Conservation (phyloP, 345 rosid species). For the Kandelia obovata region DNA sequence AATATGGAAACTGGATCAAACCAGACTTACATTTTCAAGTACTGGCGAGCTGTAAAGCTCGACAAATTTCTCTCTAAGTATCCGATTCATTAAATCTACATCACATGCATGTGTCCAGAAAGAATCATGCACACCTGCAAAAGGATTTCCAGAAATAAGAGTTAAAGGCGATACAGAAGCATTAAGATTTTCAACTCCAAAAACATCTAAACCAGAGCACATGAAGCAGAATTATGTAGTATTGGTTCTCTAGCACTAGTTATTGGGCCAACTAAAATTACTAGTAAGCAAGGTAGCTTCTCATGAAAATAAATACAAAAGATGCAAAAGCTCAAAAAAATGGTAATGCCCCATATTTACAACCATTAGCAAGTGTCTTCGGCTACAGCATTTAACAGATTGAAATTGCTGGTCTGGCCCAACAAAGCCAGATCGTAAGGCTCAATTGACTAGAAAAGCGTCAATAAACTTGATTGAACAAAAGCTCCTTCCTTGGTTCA, state of each 20-base stretch:
- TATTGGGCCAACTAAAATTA: neutral
- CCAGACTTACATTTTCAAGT: slow-evolving; percentile 82
- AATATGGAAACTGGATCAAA: slow-evolving; percentile 5
- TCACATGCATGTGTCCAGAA: slow-evolving; percentile 99
- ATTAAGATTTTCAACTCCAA: neutral
- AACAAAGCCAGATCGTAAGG: neutral
- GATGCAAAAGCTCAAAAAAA: neutral
- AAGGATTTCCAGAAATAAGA: slow-evolving; percentile 7
- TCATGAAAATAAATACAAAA: neutral
- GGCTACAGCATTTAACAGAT: neutral
- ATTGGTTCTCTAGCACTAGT: neutral
- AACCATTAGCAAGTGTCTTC: neutral
- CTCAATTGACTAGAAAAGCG: no score
- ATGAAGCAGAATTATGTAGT: neutral
- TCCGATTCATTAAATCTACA: slow-evolving; percentile 83
- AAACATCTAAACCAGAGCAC: slow-evolving; percentile 1
- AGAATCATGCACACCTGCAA: slow-evolving; percentile 95
- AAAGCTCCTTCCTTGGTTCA: neutral
- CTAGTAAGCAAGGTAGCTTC: neutral
- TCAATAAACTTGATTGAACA: no score
- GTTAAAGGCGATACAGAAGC: neutral
- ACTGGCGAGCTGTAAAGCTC: slow-evolving; percentile 81
- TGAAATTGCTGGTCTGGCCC: neutral
- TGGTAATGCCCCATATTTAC: neutral
- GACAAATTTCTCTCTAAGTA: slow-evolving; percentile 84